phyloP scores from a whole-genome alignment of 2,329 filamentous ascomycete genomes.

The Aspergillus sp. region DNA sequence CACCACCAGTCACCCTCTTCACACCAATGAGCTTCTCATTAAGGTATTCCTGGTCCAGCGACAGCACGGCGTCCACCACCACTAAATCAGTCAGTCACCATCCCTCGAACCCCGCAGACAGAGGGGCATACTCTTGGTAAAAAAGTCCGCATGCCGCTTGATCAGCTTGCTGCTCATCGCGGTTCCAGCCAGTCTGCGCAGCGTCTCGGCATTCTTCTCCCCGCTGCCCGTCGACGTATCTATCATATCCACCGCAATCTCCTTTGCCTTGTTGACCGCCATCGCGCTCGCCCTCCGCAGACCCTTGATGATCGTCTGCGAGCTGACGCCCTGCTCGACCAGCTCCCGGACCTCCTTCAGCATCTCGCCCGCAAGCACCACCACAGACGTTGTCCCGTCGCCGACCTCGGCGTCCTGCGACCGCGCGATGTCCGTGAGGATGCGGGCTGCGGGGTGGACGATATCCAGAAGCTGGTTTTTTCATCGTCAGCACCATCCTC shows the following conservation, averaged over 20 bases:
- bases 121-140: conserved; percentile 70
- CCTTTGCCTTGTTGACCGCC: conserved; percentile 98
- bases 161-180: conserved; percentile 99
- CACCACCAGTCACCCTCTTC: conserved; percentile 96
- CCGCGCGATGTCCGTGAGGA: conserved; percentile 95
- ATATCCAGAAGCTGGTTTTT: conserved; percentile 76
- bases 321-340: conserved; percentile 93
- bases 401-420: conserved; percentile 99
- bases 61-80: conserved; percentile 94
- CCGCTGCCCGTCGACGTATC: conserved; percentile 73
- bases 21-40: conserved; percentile 97
- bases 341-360: conserved; percentile 93
- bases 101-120: conserved; percentile 1
- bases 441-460: conserved; percentile 90
- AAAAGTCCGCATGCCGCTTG: conserved; percentile 92
- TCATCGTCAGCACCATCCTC: conserved; percentile 1
- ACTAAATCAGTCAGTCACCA: conserved; percentile 45
- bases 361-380: conserved; percentile 94
- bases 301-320: conserved; percentile 95
- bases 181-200: conserved; percentile 80
- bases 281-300: conserved; percentile 76
- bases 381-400: conserved; percentile 94
- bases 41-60: conserved; percentile 90
- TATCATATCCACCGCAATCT: conserved; percentile 64
- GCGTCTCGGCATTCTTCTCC: conserved; percentile 76